Conservation (phyloP, 768 basidiomycete species). For the Russula compacta region DNA sequence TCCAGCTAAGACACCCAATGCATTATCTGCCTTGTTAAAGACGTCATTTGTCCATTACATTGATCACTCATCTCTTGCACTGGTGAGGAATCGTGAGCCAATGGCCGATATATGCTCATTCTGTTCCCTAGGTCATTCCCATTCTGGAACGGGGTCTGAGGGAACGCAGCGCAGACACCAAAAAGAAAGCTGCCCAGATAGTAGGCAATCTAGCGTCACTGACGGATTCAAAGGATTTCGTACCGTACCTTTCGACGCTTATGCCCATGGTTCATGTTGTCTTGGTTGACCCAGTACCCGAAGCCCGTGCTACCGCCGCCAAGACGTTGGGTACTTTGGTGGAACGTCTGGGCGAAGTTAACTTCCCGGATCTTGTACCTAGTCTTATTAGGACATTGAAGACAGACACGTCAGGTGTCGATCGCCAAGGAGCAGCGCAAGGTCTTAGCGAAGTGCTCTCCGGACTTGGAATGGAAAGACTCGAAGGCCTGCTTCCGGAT, state of each 20-base stretch:
- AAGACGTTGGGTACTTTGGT: conserved; percentile 96
- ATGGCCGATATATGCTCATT: conserved; percentile 2
- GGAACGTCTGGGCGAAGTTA: conserved; percentile 85
- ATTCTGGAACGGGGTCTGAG: conserved; percentile 89
- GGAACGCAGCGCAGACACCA: conserved; percentile 88
- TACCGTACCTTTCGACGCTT: conserved; percentile 84
- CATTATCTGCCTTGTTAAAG: conserved; percentile 77
- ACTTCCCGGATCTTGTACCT: conserved; percentile 96
- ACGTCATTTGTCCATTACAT: conserved; percentile 98
- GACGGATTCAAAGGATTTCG: conserved; percentile 85
- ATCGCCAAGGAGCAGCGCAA: conserved; percentile 96
- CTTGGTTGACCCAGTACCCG: conserved; percentile 93
- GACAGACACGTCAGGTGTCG: conserved; percentile 89
- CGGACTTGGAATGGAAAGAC: conserved; percentile 93
- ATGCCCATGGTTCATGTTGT: conserved; percentile 88
- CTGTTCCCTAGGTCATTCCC: conserved; percentile 62
- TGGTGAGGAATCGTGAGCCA: conserved; percentile 43
- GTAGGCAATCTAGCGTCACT: conserved; percentile 93
- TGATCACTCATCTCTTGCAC: conserved; percentile 89
- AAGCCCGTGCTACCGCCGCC: conserved; percentile 93
- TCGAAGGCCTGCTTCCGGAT: conserved; percentile 89
- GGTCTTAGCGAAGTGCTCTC: conserved; percentile 92
- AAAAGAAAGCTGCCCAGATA: conserved; percentile 93
- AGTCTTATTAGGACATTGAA: conserved; percentile 79
- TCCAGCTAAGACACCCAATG: conserved; percentile 81